phyloP scores from a whole-genome alignment of 345 rosid species.

The Linum usitatissimum region DNA sequence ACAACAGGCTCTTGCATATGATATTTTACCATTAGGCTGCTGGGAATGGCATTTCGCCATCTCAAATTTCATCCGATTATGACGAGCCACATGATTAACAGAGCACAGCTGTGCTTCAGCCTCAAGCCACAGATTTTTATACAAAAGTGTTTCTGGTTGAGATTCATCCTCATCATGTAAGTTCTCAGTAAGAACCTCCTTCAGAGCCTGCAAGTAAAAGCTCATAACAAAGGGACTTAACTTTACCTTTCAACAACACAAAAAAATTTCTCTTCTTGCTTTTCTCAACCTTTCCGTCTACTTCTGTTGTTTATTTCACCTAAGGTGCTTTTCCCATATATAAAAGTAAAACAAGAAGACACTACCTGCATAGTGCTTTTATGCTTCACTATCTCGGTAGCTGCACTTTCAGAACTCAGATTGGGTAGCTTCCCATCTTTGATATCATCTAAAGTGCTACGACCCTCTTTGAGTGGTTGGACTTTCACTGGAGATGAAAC shows the following conservation, averaged over 20 bases:
- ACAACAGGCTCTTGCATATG: background rate
- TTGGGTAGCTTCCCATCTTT: slow-evolving; percentile 18
- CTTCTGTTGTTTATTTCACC: background rate
- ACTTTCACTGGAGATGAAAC: slow-evolving; percentile 8
- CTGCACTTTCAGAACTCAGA: slow-evolving; percentile 12
- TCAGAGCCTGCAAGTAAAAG: slow-evolving; percentile 51
- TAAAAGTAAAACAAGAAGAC: slow-evolving; percentile 10
- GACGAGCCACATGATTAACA: slow-evolving; percentile 56
- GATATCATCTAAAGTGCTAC: slow-evolving; percentile 11
- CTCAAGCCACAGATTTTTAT: slow-evolving; percentile 91
- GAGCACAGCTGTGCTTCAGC: slow-evolving; percentile 83
- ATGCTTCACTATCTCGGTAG: slow-evolving; percentile 27
- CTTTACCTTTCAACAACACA: too few species aligned
- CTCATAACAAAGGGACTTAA: slow-evolving; percentile 12
- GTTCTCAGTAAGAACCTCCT: slow-evolving; percentile 52
- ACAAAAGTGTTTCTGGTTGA: slow-evolving; percentile 47
- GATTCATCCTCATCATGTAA: slow-evolving; percentile 44
- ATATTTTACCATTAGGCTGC: slow-evolving; percentile 25
- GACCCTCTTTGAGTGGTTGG: slow-evolving; percentile 17
- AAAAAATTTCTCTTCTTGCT: background rate
- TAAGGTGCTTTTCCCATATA: background rate
- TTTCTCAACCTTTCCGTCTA: background rate
- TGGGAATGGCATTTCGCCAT: slow-evolving; percentile 34
- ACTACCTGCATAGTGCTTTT: slow-evolving; percentile 59
- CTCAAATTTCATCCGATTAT: slow-evolving; percentile 43